Conservation (phyloP, 2,329 filamentous ascomycete species). For the Fusarium sp. region DNA sequence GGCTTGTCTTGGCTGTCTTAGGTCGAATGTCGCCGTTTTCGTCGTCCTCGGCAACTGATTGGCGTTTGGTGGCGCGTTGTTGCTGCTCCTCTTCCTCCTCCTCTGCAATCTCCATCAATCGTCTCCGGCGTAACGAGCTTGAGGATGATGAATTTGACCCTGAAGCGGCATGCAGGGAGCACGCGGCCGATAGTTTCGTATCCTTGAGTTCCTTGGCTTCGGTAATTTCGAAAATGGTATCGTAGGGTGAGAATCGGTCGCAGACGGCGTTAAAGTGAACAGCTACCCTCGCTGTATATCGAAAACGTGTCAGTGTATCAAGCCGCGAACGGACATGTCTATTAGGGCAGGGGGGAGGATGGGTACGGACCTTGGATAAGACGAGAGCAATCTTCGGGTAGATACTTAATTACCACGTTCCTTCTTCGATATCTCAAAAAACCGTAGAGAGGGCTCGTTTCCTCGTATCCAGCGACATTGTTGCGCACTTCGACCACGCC, state of each 20-base stretch:
- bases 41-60: conserved; percentile 65
- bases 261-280: conserved; percentile 76
- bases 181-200: conserved; percentile 86
- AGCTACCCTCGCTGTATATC: conserved; percentile 77
- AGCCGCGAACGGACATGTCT: not conserved
- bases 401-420: conserved; percentile 91
- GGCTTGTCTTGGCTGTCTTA: conserved; percentile 48
- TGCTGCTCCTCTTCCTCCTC: conserved; percentile 83
- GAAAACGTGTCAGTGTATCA: conserved; percentile 29
- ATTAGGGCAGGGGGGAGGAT: not conserved
- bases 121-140: conserved; percentile 80
- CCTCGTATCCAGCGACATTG: conserved; percentile 81
- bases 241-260: conserved; percentile 84
- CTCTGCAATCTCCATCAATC: conserved; percentile 93
- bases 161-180: conserved; percentile 88
- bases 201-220: conserved; percentile 85
- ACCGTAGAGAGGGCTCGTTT: conserved; percentile 89
- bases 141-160: conserved; percentile 87
- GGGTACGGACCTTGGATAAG: conserved; percentile 83
- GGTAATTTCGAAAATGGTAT: conserved; percentile 83
- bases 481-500: conserved; percentile 87
- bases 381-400: conserved; percentile 90
- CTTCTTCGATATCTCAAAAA: conserved; percentile 89
- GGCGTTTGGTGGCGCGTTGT: conserved; percentile 66
- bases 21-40: conserved; percentile 52